Evolutionary conservation across 2,329 filamentous ascomycete genomes (phyloP), one percentile per base, ranked within the genome.

Genomic region (Epichloe gansuensis): DNA sequence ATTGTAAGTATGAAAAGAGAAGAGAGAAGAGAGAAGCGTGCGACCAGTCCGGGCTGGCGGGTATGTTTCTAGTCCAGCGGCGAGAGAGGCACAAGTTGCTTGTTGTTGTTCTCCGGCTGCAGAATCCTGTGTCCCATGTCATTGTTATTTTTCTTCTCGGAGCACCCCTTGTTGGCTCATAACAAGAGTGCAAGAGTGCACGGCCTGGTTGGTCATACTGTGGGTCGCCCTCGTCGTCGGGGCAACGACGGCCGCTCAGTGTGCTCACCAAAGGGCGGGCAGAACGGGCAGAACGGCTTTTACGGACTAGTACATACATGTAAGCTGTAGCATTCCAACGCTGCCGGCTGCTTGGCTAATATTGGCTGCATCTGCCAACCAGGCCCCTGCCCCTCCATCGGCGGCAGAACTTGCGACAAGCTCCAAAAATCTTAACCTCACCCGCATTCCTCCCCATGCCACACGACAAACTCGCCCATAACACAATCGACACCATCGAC

Each of bases 1-100:
- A 54, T 66, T 64, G 62, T 65, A 66, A 56, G 57, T 56, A 54
- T 47, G 55, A 11, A 31, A 31, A 31, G 28, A 31, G 28, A 25
- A 13, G 11, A 31, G 28, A 31, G 28, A 25, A 13, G 11, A 25
- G 11, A 44, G 41, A 44, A 6, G 23, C 42, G 23, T 8, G 23
- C 42, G 42, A 28, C 23, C 23, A 7, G 42, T 44, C 42, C 42
- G 23, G 41, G 25, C 25, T 9, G 8, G 28, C 17, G 44, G 25
- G 17, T 34, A 46, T 46, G 28, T 34, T 46, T 28, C 25, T 46
- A 34, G 15, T 34, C 25, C 44, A 35, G n/a, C 42, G 42, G 42
- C 42, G 23, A 17, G 12, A 44, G 42, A 12, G 21, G 42, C 21
- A 44, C 42, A 44, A 44, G 39, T 48, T 39, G 55, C 54, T 52